phyloP scores from a whole-genome alignment of 2,329 filamentous ascomycete species.

The Cadophora gregata region DNA sequence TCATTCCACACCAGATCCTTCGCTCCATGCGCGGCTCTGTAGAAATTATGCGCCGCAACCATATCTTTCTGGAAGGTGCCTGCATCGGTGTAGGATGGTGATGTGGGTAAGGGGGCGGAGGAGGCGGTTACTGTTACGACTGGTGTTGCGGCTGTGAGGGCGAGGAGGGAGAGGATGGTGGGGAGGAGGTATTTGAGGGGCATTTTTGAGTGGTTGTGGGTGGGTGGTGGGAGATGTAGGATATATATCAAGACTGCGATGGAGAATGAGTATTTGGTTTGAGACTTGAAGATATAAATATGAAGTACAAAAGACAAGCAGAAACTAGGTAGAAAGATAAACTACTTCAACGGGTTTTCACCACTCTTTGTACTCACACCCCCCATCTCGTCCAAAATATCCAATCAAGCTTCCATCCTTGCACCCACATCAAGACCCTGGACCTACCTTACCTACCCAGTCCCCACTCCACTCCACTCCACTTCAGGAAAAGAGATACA shows the following conservation, averaged over 20 bases:
- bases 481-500: too few relatives aligned
- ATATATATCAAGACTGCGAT: not conserved
- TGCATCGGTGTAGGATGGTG: slow-evolving; percentile 50
- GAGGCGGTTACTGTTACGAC: slow-evolving; percentile 52
- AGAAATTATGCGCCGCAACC: slow-evolving; percentile 70
- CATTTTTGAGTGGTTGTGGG: not conserved
- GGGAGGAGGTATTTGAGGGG: slow-evolving; percentile 12
- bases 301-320: not conserved
- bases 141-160: not conserved
- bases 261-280: not conserved
- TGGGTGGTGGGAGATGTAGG: not conserved
- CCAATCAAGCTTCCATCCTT: slow-evolving; percentile 16
- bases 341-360: not conserved
- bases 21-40: slow-evolving; percentile 68
- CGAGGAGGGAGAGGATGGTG: slow-evolving; percentile 14
- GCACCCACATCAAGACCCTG: not conserved
- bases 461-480: too few relatives aligned
- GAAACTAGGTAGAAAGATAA: not conserved
- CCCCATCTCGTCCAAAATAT: not conserved
- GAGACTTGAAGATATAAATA: not conserved
- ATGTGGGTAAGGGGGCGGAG: slow-evolving; percentile 24
- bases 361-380: slow-evolving; percentile 4
- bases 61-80: slow-evolving; percentile 55
- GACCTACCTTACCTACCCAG: not conserved
- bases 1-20: slow-evolving; percentile 66